Evolutionary conservation across 1,139 yeast species (phyloP).

Genomic region (Candida neerlandica): DNA sequence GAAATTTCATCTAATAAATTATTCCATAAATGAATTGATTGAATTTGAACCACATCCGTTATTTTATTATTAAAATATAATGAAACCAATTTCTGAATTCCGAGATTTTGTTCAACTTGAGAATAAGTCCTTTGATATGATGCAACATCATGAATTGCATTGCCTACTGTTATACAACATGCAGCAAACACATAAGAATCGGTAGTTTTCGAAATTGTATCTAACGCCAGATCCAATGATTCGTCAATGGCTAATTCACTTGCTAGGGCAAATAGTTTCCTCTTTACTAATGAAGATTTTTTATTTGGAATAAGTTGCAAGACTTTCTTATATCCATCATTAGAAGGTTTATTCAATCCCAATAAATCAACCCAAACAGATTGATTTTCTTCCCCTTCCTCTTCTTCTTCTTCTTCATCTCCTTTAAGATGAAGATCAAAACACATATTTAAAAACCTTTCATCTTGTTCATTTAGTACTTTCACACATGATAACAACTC

Average conservation of each 20-base stretch:
- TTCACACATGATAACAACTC: slow-evolving; percentile 7
- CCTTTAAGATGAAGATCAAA: slow-evolving; percentile 8
- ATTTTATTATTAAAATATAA: slow-evolving; percentile 26
- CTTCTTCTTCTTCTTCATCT: slow-evolving; percentile 15
- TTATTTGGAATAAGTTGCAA: slow-evolving; percentile 12
- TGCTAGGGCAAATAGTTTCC: slow-evolving; percentile 38
- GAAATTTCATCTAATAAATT: slow-evolving; percentile 27
- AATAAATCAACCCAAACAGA: slow-evolving; percentile 20
- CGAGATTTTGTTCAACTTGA: slow-evolving; percentile 11
- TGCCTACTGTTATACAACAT: slow-evolving; percentile 38
- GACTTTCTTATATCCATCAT: slow-evolving; percentile 13
- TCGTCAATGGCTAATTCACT: slow-evolving; percentile 40
- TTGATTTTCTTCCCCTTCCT: slow-evolving; percentile 18
- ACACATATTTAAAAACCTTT: slow-evolving; percentile 5
- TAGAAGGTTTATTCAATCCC: slow-evolving; percentile 20
- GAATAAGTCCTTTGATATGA: slow-evolving; percentile 20
- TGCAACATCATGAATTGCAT: slow-evolving; percentile 28
- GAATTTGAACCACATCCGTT: slow-evolving; percentile 42
- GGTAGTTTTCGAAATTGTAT: slow-evolving; percentile 5
- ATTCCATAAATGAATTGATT: slow-evolving; percentile 39
- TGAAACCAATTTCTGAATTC: slow-evolving; percentile 21
- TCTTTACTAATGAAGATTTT: slow-evolving; percentile 19
- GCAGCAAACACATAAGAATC: slow-evolving; percentile 36
- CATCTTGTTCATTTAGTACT: slow-evolving; percentile 6
- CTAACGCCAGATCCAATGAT: slow-evolving; percentile 17